Evolutionary conservation across 1,139 yeast species (phyloP), one percentile per base, ranked within the genome.

Genomic region (Zygoascus meyerae): DNA sequence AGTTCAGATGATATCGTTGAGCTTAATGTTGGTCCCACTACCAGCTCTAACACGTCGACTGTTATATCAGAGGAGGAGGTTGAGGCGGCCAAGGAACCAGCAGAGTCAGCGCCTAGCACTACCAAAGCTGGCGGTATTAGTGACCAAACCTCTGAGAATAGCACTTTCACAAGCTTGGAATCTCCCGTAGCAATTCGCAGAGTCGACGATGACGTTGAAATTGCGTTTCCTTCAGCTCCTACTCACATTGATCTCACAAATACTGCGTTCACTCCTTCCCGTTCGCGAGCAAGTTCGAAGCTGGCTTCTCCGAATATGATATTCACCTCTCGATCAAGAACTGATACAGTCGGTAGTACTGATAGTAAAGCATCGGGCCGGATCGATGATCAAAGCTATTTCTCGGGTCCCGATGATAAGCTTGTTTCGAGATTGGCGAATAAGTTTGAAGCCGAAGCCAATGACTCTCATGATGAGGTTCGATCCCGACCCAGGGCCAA

Each of bases 401-500:
- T 45, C 31, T 41, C 40, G 16, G 54, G 56, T 9, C 53, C 55
- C 9, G 42, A 52, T n/a, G 55, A 52, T 35, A 47, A 52, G 34
- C 46, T 52, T 11, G 59, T 57, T 17, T 55, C 61, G 5, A 45
- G 57, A 6, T 41, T 57, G 38, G 58, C 55, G 7, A 56, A 55
- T 42, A 56, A 48, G 42, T 56, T 57, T 36, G 39, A 42, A 12
- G 9, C 16, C 14, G 34, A 35, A 8, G 45, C 30, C 12, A 21
- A 17, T 31, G 34, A 29, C 10, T 3, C 31, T n/a, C 26, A 21
- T 4, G 45, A 42, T 17, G 40, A 35, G 18, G 14, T 36, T 3
- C 16, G 30, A 10, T 9, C 26, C n/a, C 29, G 33, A 29, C 36
- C 45, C 9, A 16, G 40, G 17, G 16, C 36, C 4, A 42, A 42